Evolutionary conservation across 2,329 filamentous ascomycete genomes (phyloP).

Genomic region (Nemania sp.): DNA sequence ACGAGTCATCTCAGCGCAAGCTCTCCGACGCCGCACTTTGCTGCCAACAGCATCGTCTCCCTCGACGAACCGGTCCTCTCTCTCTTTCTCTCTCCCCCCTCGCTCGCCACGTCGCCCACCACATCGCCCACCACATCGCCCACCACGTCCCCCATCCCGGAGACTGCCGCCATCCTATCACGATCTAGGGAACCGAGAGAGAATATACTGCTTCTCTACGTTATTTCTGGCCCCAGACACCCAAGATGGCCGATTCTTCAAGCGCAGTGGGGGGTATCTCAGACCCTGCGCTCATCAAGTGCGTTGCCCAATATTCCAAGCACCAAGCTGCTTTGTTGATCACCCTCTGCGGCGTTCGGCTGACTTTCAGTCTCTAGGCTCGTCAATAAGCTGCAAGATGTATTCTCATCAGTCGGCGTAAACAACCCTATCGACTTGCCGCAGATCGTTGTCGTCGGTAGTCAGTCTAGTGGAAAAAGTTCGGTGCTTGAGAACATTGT

Average conservation of each 20-base stretch:
- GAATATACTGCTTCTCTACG: not conserved
- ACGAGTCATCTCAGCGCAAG: not conserved
- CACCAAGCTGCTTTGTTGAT: slow-evolving; percentile 12
- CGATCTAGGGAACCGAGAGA: not conserved
- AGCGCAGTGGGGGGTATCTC: slow-evolving; percentile 63
- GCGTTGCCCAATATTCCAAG: slow-evolving; percentile 39
- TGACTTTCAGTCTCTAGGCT: slow-evolving; percentile 59
- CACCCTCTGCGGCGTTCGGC: slow-evolving; percentile 16
- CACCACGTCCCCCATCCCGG: not conserved
- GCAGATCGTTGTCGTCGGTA: slow-evolving; percentile 97
- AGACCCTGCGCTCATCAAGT: slow-evolving; percentile 70
- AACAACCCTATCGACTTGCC: slow-evolving; percentile 99
- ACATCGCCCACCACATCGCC: not conserved
- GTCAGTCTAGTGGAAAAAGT: slow-evolving; percentile 99
- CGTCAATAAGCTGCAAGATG: slow-evolving; percentile 99
- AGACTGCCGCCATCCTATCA: not conserved
- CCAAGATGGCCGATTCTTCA: slow-evolving; percentile 42
- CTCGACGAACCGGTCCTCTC: not conserved
- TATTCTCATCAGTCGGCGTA: slow-evolving; percentile 96
- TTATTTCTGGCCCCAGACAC: slow-evolving; percentile 3
- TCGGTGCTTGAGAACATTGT: slow-evolving; percentile 99
- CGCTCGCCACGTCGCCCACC: too few species aligned
- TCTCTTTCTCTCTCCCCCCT: not conserved
- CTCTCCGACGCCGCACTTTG: slow-evolving; percentile 8
- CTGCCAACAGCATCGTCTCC: not conserved